Percentiles rank a stretch among this genome's conserved stretches.
Conservation (phyloP, 108 stramenopile species). For the Cylindrotheca fusiformis region DNA sequence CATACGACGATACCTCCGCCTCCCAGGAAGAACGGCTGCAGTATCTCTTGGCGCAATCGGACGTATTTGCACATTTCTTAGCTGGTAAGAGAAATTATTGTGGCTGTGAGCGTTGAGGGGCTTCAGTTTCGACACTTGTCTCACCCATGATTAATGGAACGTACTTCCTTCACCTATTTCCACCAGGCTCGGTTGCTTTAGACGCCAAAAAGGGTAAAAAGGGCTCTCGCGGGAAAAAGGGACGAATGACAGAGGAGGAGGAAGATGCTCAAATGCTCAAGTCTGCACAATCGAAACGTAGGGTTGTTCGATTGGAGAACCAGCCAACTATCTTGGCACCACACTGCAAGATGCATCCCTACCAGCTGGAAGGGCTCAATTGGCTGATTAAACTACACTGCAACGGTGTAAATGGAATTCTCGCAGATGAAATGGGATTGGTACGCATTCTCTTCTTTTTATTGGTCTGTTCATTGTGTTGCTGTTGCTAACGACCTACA, state of each 20-base stretch:
- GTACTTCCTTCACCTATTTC: conserved; percentile 33
- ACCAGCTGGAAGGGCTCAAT: conserved; percentile 99
- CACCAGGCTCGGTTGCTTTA: conserved; percentile 55
- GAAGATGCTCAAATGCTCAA: conserved; percentile 96
- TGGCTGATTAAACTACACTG: conserved; percentile 99
- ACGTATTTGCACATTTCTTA: conserved; percentile 98
- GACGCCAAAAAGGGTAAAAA: conserved; percentile 32
- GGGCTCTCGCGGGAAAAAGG: conserved; percentile 59
- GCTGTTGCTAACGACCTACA: background rate
- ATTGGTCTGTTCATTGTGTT: background rate
- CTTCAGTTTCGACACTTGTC: background rate
- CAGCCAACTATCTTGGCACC: conserved; percentile 84
- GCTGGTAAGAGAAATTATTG: conserved; percentile 48
- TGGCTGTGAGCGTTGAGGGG: conserved; percentile 3
- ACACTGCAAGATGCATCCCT: conserved; percentile 92
- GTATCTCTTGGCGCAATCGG: conserved; percentile 93
- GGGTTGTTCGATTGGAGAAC: conserved; percentile 79
- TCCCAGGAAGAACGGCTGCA: conserved; percentile 60
- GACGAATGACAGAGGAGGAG: conserved; percentile 93
- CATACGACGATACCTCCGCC: conserved; percentile 1
- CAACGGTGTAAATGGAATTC: conserved; percentile 97
- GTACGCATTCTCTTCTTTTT: conserved; percentile 20
- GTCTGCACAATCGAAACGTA: conserved; percentile 75
- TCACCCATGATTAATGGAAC: background rate
- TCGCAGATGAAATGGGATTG: conserved; percentile 98